Base-by-base conservation (phyloP, 2,329 filamentous ascomycete species). In the Metarhizium robertsii region DNA sequence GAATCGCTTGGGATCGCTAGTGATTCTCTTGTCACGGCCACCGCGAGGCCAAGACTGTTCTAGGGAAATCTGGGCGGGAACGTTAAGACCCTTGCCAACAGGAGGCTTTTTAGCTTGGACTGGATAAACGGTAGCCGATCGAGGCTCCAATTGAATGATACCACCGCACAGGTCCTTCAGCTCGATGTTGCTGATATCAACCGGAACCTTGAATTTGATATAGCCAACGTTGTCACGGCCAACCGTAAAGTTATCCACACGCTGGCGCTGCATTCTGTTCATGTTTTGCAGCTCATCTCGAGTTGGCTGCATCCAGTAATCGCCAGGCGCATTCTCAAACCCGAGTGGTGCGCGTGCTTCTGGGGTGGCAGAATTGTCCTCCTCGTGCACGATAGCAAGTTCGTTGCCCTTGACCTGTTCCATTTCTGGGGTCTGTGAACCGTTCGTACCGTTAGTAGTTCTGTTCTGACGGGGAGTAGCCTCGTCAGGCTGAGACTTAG, bases 21-120 rank as follows among this genome's bases (percentile, higher is more conserved):
- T 62, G 50, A 75, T 73, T 60, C 76, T 78, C 67, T 81, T 83
- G 60, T 84, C 80, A 53, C 67, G 80, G 45, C 72, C 80, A 32
- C 69, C 68, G 56, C 92, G 87, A 34, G 94, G 94, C 86, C 90
- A 97, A 0, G 92, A 96, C 67, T 97, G 92, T 67, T 94, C 86
- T 11, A 99, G 80, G n/a, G 81, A 83, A 60, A 99, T 92, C 42
- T 82, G 85, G 0, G 94, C 90, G 3, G 91, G 92, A 7, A 96
- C 90, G 65, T 99, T 99, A 60, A 99, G 79, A 6, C 90, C 92
- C 66, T 91, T 90, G 56, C 95, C 94, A 56, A 86, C 79, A 0
- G 87, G 80, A 16, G 94, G 92, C 72, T 96, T 99, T 66, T 85
- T 84, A 5, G 80, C 79, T 45, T 84, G 77, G 48, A 87, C 80